phyloP scores from a whole-genome alignment of 768 basidiomycete genomes.

The Collybia sordida region DNA sequence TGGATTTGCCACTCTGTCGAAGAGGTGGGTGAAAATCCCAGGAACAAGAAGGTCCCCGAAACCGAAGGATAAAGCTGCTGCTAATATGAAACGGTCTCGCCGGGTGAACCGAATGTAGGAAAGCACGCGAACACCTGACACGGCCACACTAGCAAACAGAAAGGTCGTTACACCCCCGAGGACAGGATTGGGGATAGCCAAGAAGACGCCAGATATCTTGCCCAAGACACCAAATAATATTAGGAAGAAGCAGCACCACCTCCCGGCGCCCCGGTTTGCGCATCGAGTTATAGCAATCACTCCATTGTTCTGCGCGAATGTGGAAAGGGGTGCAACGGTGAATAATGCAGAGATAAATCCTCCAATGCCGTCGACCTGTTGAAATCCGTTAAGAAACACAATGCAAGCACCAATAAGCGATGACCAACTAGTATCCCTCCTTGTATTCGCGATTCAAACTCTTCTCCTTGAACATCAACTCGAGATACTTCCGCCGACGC shows the following conservation, averaged over 20 bases:
- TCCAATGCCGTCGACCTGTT: slow-evolving; percentile 73
- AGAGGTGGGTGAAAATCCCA: slow-evolving; percentile 65
- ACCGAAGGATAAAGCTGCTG: slow-evolving; percentile 68
- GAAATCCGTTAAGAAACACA: slow-evolving; percentile 28
- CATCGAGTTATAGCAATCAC: slow-evolving; percentile 85
- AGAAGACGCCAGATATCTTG: slow-evolving; percentile 81
- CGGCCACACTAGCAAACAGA: slow-evolving; percentile 74
- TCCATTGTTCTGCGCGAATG: slow-evolving; percentile 74
- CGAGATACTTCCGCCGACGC: slow-evolving; percentile 82
- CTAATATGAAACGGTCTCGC: slow-evolving; percentile 68
- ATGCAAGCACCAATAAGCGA: slow-evolving; percentile 23
- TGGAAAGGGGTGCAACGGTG: slow-evolving; percentile 78
- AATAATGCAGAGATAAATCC: slow-evolving; percentile 80
- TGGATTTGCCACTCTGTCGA: slow-evolving; percentile 56
- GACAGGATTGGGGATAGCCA: slow-evolving; percentile 81
- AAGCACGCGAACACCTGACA: slow-evolving; percentile 72
- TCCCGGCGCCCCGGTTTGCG: slow-evolving; percentile 76
- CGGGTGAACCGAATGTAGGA: slow-evolving; percentile 58
- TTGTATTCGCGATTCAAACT: slow-evolving; percentile 82
- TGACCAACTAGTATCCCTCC: slow-evolving; percentile 66
- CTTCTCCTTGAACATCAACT: slow-evolving; percentile 66
- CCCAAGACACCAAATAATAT: slow-evolving; percentile 80
- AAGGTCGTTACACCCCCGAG: slow-evolving; percentile 88
- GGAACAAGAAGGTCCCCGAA: slow-evolving; percentile 70
- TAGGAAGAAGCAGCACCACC: slow-evolving; percentile 78